phyloP scores from a whole-genome alignment of 2,329 filamentous ascomycete species.

The Fusarium nurragi region DNA sequence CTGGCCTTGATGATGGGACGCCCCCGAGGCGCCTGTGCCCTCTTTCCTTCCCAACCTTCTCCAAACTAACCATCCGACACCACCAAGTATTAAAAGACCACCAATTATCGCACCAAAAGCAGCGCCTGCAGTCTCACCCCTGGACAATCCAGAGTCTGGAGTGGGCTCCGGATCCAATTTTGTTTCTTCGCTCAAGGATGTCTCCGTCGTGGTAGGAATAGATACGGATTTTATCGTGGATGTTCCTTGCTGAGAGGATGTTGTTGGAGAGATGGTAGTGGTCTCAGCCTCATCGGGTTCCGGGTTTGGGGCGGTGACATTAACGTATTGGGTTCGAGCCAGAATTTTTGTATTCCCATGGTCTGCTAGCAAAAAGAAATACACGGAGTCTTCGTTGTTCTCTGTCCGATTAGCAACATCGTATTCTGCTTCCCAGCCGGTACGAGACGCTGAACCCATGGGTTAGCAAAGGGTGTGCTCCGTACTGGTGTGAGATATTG shows the following conservation, averaged over 20 bases:
- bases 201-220: rapidly evolving
- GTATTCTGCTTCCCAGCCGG: not conserved
- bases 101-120: not conserved
- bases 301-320: not conserved
- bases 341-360: not conserved
- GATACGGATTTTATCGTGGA: not conserved
- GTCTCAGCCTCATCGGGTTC: not conserved
- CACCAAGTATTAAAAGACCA: not conserved
- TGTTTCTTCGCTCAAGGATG: not conserved
- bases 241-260: not conserved
- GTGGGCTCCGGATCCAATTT: not conserved
- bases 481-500: not conserved
- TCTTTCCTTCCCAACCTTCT: not conserved
- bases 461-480: not conserved
- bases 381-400: not conserved
- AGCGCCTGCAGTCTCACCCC: not conserved
- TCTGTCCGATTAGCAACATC: rapidly evolving
- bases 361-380: not conserved
- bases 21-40: not conserved
- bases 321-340: not conserved
- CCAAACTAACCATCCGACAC: not conserved
- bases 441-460: not conserved
- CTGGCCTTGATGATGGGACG: not conserved
- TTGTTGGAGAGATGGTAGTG: not conserved
- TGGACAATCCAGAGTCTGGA: not conserved